Percentiles rank a stretch among this genome's conserved stretches.
Evolutionary conservation across 2,329 filamentous ascomycete species (phyloP).

Genomic region (Helotiales sp.): DNA sequence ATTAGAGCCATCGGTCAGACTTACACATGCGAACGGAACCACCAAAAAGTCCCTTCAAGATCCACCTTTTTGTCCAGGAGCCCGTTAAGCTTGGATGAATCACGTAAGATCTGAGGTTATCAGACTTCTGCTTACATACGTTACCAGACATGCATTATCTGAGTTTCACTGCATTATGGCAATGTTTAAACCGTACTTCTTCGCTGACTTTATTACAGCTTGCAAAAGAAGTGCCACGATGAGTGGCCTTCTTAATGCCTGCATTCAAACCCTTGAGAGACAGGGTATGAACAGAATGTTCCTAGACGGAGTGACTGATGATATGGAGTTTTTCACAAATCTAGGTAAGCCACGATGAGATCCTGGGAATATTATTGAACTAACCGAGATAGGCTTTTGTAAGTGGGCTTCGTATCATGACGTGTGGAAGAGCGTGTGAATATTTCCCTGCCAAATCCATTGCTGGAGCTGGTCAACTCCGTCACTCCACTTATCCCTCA

Average conservation of each 20-base stretch:
- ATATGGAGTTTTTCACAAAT: slow-evolving; percentile 49
- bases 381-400: slow-evolving; percentile 47
- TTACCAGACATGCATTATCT: not conserved
- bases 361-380: not conserved
- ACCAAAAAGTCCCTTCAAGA: too few species aligned
- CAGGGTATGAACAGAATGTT: slow-evolving; percentile 56
- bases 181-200: not conserved
- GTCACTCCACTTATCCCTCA: not conserved
- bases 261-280: slow-evolving; percentile 46
- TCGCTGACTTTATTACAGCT: slow-evolving; percentile 16
- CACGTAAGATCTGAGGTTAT: not conserved
- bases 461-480: not conserved
- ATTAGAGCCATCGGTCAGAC: not conserved
- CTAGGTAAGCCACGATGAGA: slow-evolving; percentile 45
- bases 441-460: not conserved
- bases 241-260: slow-evolving; percentile 54
- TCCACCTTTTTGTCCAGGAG: too few species aligned
- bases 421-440: slow-evolving; percentile 45
- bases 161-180: not conserved
- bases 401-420: slow-evolving; percentile 60
- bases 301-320: slow-evolving; percentile 54
- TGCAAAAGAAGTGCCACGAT: slow-evolving; percentile 46
- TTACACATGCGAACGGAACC: too few species aligned
- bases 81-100: too few species aligned
- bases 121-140: not conserved